Percentiles rank a stretch among this genome's conserved stretches.
Conservation (phyloP, 2,329 filamentous ascomycete species). For the Calonectria montana region DNA sequence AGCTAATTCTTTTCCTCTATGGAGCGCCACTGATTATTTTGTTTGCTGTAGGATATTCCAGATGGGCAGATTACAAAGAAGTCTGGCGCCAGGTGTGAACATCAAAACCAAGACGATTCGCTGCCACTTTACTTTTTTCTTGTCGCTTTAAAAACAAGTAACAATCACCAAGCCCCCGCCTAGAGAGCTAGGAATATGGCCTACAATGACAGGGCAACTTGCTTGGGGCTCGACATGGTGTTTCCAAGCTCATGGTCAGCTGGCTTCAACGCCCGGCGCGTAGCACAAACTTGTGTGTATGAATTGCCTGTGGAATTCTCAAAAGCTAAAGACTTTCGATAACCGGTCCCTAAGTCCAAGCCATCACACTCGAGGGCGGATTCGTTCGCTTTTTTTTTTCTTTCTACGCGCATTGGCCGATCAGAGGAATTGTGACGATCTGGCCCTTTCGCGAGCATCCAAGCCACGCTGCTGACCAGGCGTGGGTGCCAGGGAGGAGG, state of each 20-base stretch:
- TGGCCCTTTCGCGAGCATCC: constrained; percentile 12
- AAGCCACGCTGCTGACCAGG: constrained; percentile 11
- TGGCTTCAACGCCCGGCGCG: not conserved
- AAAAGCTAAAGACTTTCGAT: not conserved
- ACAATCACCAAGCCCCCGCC: not conserved
- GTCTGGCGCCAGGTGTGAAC: constrained; percentile 59
- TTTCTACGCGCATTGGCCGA: not conserved
- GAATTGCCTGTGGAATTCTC: constrained; percentile 1
- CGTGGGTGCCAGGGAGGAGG: not conserved
- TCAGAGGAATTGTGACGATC: constrained; percentile 11
- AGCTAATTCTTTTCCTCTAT: not conserved
- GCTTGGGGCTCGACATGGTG: not conserved
- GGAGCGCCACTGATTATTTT: constrained; percentile 22
- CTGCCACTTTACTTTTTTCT: not conserved
- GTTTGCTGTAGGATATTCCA: constrained; percentile 60
- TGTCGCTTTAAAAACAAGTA: constrained; percentile 2
- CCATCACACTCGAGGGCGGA: not conserved
- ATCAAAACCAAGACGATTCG: constrained; percentile 13
- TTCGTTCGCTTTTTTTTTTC: not conserved
- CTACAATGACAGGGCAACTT: not conserved
- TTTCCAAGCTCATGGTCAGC: not conserved
- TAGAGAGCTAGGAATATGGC: not conserved
- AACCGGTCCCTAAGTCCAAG: not conserved
- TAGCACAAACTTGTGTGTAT: constrained; percentile 14
- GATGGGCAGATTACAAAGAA: constrained; percentile 69